Conservation (phyloP, 352 stramenopile genomes). For the Albugo laibachii region DNA sequence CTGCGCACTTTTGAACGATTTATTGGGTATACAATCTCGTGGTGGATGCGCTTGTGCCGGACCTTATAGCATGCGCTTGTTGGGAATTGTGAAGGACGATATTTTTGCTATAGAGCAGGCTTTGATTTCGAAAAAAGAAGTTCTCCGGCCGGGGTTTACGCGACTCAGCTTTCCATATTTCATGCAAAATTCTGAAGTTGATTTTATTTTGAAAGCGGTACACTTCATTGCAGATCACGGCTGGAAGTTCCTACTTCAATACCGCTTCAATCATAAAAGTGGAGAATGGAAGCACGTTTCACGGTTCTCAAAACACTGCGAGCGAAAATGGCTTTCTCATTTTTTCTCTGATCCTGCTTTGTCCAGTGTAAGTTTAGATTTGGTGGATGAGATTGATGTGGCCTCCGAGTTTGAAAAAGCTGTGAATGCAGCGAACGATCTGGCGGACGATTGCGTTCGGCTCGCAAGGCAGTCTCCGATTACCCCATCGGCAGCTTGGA, state of each 20-base stretch:
- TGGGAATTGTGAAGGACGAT: slow-evolving; percentile 69
- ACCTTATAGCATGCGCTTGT: slow-evolving; percentile 82
- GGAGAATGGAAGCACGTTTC: slow-evolving; percentile 82
- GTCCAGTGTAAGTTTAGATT: slow-evolving; percentile 1
- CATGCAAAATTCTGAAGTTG: slow-evolving; percentile 53
- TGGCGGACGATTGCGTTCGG: background rate
- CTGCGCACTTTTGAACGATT: slow-evolving; percentile 91
- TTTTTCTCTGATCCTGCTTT: slow-evolving; percentile 21
- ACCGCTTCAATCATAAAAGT: slow-evolving; percentile 89
- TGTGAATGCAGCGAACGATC: background rate
- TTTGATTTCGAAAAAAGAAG: slow-evolving; percentile 67
- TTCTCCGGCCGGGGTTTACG: slow-evolving; percentile 88
- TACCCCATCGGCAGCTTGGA: slow-evolving; percentile 10
- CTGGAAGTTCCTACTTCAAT: slow-evolving; percentile 87
- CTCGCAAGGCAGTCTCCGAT: slow-evolving; percentile 1
- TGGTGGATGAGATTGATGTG: background rate
- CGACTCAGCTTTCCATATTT: slow-evolving; percentile 86
- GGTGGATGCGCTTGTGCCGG: slow-evolving; percentile 30
- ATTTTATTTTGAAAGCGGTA: slow-evolving; percentile 89
- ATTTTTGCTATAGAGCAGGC: slow-evolving; percentile 63
- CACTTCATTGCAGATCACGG: slow-evolving; percentile 85
- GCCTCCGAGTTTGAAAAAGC: slow-evolving; percentile 1
- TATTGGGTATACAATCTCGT: slow-evolving; percentile 91
- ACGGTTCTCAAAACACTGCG: slow-evolving; percentile 8
- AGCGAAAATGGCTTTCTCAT: slow-evolving; percentile 7